Percentiles rank a stretch among this genome's conserved stretches.
These are phyloP conservation scores for Saccharomycopsis vini DNA, from an alignment of 805 yeast genomes.

Conservation along the genomic window DNA sequence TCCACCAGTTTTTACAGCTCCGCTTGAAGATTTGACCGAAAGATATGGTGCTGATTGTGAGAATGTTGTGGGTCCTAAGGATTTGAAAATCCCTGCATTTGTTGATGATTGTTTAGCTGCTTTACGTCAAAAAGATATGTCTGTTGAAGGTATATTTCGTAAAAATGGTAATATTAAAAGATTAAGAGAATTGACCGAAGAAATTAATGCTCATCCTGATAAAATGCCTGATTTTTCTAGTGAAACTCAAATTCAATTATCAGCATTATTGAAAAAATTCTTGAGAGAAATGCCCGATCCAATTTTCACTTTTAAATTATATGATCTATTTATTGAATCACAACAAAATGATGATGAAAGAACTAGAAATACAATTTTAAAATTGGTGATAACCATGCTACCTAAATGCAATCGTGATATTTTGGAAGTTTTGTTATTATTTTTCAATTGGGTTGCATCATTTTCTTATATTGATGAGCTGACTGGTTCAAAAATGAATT, in stretches of 20 bases:
- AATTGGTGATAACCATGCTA: constrained; percentile 61
- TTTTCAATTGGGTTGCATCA: constrained; percentile 91
- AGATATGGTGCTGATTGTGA: constrained; percentile 77
- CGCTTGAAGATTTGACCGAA: constrained; percentile 57
- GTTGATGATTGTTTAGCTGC: constrained; percentile 81
- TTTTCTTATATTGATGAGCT: constrained; percentile 90
- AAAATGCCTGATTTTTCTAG: constrained; percentile 58
- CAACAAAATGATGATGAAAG: constrained; percentile 43
- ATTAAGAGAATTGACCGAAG: constrained; percentile 61
- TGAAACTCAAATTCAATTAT: constrained; percentile 85
- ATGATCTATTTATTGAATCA: constrained; percentile 69
- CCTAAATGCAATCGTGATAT: constrained; percentile 79
- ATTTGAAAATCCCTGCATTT: constrained; percentile 72
- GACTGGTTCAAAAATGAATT: constrained; percentile 90
- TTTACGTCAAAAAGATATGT: constrained; percentile 83
- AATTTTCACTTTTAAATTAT: constrained; percentile 63
- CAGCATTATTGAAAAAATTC: constrained; percentile 87
- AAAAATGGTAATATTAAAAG: constrained; percentile 91
- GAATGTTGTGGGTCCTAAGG: constrained; percentile 74
- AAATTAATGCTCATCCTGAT: constrained; percentile 65
- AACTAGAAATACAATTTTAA: constrained; percentile 45
- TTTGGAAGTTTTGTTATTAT: constrained; percentile 75
- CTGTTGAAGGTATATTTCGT: constrained; percentile 93
- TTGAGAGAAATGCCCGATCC: constrained; percentile 91
- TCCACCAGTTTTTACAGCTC: constrained; percentile 64